phyloP scores from a whole-genome alignment of 106 monocot genomes.

The Dioscorea alata region DNA sequence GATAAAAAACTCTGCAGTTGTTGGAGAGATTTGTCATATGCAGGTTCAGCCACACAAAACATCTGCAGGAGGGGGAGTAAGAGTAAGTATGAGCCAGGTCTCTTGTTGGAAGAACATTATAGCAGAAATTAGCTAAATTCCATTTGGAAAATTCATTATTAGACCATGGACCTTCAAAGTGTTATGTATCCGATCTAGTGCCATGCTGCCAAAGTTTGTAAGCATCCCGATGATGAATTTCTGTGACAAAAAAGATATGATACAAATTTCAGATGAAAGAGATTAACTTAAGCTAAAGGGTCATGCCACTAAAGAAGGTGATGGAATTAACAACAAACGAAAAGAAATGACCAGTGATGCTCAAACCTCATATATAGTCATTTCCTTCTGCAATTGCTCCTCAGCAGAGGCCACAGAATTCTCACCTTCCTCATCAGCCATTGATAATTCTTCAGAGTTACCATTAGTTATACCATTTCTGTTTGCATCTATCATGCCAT shows the following conservation, averaged over 20 bases:
- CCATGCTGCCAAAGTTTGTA: slow-evolving; percentile 87
- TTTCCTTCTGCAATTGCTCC: slow-evolving; percentile 91
- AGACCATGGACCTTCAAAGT: slow-evolving; percentile 64
- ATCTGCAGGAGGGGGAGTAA: slow-evolving; percentile 49
- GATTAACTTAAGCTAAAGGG: not conserved
- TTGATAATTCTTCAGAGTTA: slow-evolving; percentile 31
- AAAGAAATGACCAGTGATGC: not conserved
- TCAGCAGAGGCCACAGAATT: slow-evolving; percentile 75
- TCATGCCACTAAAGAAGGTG: not conserved
- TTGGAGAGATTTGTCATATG: slow-evolving; percentile 98
- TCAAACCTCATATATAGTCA: slow-evolving; percentile 90
- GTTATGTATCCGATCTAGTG: slow-evolving; percentile 92
- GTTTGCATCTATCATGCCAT: slow-evolving; percentile 44
- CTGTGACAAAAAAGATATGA: slow-evolving; percentile 36
- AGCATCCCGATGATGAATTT: slow-evolving; percentile 98
- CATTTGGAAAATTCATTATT: not conserved
- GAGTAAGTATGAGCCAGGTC: not conserved
- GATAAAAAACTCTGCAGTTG: slow-evolving; percentile 90
- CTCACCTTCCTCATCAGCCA: slow-evolving; percentile 70
- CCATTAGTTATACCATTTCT: slow-evolving; percentile 36
- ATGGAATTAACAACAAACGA: too few relatives aligned
- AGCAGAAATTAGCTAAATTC: not conserved
- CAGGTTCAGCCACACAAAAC: slow-evolving; percentile 86
- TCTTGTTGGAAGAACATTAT: not conserved
- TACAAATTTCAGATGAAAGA: too few relatives aligned